phyloP scores from a whole-genome alignment of 2,329 filamentous ascomycete genomes.

The Teratosphaeria viscida region DNA sequence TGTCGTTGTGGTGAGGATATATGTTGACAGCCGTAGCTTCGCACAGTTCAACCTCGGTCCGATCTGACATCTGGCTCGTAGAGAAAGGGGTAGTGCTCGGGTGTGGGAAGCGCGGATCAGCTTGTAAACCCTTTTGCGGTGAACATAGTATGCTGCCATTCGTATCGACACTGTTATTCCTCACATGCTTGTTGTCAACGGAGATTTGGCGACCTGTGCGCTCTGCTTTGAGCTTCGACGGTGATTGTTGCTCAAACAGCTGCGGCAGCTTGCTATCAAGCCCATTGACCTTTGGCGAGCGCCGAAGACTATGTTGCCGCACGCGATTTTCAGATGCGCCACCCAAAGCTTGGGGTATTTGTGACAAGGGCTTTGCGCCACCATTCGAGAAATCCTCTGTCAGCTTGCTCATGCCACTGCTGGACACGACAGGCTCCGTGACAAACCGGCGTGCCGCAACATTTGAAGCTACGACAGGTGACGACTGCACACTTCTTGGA shows the following conservation, averaged over 20 bases:
- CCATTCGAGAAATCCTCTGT: neutral
- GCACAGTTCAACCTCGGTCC: slow-evolving; percentile 40
- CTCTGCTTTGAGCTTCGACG: neutral
- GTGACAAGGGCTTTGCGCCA: neutral
- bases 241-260: neutral
- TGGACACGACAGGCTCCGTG: neutral
- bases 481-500: neutral
- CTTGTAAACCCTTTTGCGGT: slow-evolving; percentile 9
- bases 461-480: neutral
- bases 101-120: slow-evolving; percentile 1
- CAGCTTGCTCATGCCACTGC: neutral
- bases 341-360: neutral
- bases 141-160: slow-evolving; percentile 1
- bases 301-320: neutral
- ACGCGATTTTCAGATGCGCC: neutral
- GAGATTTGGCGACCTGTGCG: slow-evolving; percentile 1
- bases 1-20: slow-evolving; percentile 54
- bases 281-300: neutral
- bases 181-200: neutral
- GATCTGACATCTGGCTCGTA: slow-evolving; percentile 16
- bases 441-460: neutral
- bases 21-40: slow-evolving; percentile 52
- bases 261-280: neutral
- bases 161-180: neutral
- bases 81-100: slow-evolving; percentile 17